A percentile compares a stretch with the other conserved stretches of the same genome.
Conservation (phyloP, 345 rosid genomes). For the Schrenkiella parvula region DNA sequence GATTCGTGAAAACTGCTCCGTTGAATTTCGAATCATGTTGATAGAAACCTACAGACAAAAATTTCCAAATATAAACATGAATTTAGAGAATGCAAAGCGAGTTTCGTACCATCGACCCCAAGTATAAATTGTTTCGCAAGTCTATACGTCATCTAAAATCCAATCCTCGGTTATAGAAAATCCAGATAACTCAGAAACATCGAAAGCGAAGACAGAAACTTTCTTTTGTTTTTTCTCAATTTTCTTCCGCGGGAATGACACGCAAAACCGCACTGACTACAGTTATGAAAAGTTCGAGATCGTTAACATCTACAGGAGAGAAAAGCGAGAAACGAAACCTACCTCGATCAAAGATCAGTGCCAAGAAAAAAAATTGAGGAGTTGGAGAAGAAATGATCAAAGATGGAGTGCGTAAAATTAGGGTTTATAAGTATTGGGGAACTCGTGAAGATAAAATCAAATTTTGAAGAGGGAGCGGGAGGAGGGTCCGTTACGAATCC, state of each 20-base stretch:
- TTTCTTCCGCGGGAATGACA: background rate
- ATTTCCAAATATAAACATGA: background rate
- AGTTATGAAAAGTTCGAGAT: background rate
- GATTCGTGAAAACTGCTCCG: constrained; percentile 28
- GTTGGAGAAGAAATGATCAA: constrained; percentile 11
- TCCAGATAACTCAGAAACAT: background rate
- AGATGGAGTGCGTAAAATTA: constrained; percentile 7
- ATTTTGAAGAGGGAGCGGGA: constrained; percentile 38
- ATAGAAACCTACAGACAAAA: background rate
- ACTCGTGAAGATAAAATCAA: constrained; percentile 21
- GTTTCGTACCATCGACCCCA: background rate
- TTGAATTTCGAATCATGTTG: constrained; percentile 32
- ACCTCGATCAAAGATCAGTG: constrained; percentile 1
- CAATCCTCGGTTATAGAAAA: background rate
- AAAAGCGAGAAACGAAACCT: background rate
- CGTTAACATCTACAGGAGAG: background rate
- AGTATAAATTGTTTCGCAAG: background rate
- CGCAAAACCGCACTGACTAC: background rate
- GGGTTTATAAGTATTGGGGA: constrained; percentile 27
- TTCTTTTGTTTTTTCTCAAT: background rate
- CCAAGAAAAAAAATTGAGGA: background rate
- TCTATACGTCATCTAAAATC: background rate
- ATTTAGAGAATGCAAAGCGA: background rate
- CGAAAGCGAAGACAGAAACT: background rate
- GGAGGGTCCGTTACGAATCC: constrained; percentile 34